Percentiles rank a stretch among this genome's conserved stretches.
phyloP scores from a whole-genome alignment of 345 rosid genomes.

The Bruguiera sexangula region DNA sequence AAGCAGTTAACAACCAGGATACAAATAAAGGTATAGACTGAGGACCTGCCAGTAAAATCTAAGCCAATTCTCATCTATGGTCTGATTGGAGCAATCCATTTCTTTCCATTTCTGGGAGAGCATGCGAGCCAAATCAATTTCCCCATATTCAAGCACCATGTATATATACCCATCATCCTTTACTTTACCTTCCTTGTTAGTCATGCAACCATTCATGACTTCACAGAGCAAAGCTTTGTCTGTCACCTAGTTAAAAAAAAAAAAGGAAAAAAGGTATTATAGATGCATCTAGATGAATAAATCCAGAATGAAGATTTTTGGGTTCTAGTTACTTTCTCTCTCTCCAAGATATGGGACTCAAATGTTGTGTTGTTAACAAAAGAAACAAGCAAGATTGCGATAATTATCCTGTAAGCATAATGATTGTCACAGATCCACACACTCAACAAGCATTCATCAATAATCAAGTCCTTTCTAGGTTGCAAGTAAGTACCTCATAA shows the following conservation, averaged over 20 bases:
- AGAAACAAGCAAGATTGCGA: neutral
- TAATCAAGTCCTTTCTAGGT: neutral
- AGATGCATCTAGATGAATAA: neutral
- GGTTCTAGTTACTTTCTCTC: too few species aligned
- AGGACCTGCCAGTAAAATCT: slow-evolving; percentile 98
- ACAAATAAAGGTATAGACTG: slow-evolving; percentile 23
- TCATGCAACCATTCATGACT: slow-evolving; percentile 70
- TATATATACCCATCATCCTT: slow-evolving; percentile 86
- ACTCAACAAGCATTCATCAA: neutral
- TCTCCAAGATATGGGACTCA: too few species aligned
- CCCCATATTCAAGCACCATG: slow-evolving; percentile 97
- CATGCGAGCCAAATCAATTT: slow-evolving; percentile 98
- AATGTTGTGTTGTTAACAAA: neutral
- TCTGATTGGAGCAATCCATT: slow-evolving; percentile 53
- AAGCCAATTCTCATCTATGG: slow-evolving; percentile 95
- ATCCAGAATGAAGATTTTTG: neutral
- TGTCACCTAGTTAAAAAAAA: slow-evolving; percentile 63
- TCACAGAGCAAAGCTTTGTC: slow-evolving; percentile 78
- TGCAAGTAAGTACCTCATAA: slow-evolving; percentile 64
- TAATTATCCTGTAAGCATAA: neutral
- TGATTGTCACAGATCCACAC: neutral
- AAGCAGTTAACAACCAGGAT: slow-evolving; percentile 11
- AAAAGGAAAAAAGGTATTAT: slow-evolving; percentile 23
- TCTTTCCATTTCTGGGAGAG: slow-evolving; percentile 95
- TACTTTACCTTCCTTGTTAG: slow-evolving; percentile 80